These are phyloP conservation scores for Fragaria iinumae DNA, from an alignment of 306 rosid genomes.

Conservation along the genomic window DNA sequence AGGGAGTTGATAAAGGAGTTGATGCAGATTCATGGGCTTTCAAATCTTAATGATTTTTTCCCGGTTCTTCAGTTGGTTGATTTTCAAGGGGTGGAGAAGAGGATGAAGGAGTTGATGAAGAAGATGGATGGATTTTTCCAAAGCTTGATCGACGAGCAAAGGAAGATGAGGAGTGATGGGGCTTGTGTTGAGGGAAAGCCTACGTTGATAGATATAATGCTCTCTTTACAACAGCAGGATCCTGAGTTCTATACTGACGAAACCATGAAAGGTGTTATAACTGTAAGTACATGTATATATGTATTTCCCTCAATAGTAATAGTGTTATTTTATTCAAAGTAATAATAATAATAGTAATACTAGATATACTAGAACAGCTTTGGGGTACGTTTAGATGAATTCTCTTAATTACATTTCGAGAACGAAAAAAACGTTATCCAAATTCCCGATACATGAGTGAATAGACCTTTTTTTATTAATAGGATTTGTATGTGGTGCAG, in stretches of 20 bases:
- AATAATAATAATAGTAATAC: no score
- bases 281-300: slow-evolving; percentile 17
- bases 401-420: no score
- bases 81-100: slow-evolving; percentile 25
- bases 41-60: slow-evolving; percentile 24
- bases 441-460: no score
- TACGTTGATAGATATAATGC: slow-evolving; percentile 30
- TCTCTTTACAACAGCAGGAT: slow-evolving; percentile 28
- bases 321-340: no score
- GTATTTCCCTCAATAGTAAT: no score
- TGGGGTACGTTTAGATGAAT: not conserved
- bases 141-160: slow-evolving; percentile 23
- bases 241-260: slow-evolving; percentile 31
- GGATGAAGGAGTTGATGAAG: slow-evolving; percentile 24
- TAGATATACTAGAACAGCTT: not conserved
- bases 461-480: no score
- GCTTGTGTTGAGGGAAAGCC: not conserved
- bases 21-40: not conserved
- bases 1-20: slow-evolving; percentile 13
- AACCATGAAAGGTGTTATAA: slow-evolving; percentile 31
- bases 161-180: not conserved
- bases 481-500: no score
- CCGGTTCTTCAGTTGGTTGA: slow-evolving; percentile 24
- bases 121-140: slow-evolving; percentile 31
- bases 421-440: no score